These are phyloP conservation scores for Mycena leptocephala DNA, from an alignment of 768 basidiomycete species.

Conservation along the genomic window DNA sequence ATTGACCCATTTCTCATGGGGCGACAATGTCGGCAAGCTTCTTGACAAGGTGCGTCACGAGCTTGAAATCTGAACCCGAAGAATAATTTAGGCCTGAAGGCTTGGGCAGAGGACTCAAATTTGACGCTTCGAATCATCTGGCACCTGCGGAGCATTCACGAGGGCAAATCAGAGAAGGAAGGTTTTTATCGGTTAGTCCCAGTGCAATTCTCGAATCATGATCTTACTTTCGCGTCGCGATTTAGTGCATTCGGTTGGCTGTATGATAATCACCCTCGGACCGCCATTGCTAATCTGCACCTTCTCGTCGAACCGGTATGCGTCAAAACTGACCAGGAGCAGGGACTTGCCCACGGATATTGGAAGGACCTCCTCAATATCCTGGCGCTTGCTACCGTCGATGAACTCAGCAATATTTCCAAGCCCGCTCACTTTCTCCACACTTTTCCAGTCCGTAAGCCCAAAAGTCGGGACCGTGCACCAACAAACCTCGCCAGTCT, in stretches of 20 bases:
- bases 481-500: neutral
- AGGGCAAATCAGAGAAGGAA: conserved; percentile 76
- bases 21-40: conserved; percentile 46
- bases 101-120: conserved; percentile 73
- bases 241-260: conserved; percentile 79
- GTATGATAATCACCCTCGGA: conserved; percentile 77
- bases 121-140: conserved; percentile 80
- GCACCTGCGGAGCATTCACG: conserved; percentile 79
- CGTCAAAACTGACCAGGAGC: conserved; percentile 45
- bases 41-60: conserved; percentile 49
- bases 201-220: neutral
- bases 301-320: conserved; percentile 70
- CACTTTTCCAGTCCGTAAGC: conserved; percentile 26
- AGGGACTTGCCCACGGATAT: conserved; percentile 68
- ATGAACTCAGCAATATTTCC: conserved; percentile 58
- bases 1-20: conserved; percentile 47
- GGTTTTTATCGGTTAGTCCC: conserved; percentile 68
- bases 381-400: conserved; percentile 70
- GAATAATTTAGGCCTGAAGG: conserved; percentile 23
- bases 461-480: too few species aligned
- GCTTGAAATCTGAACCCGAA: neutral
- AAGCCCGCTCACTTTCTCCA: conserved; percentile 49
- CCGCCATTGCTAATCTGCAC: conserved; percentile 75
- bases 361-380: conserved; percentile 87
- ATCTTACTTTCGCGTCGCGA: neutral